Base-by-base conservation (phyloP, 2,329 filamentous ascomycete genomes). In the Taxawa tesnikishii region DNA sequence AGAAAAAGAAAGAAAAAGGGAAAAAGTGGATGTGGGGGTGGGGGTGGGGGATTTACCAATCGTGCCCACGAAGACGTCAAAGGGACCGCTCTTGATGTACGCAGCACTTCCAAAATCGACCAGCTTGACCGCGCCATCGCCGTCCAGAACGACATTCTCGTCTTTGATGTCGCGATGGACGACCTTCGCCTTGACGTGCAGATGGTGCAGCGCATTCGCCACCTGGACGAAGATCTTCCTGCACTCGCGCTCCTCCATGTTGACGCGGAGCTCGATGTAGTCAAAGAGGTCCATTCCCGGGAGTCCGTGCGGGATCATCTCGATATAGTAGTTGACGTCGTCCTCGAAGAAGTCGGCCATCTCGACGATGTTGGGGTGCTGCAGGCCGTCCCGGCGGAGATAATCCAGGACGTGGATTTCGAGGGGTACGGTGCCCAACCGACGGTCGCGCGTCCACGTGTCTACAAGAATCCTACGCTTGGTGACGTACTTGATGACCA, bases 131-230 rank as follows among this genome's bases (percentile, higher is more conserved):
- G 81, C 79, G 15, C 88, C 87, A 53, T 96, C 87, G 21, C 90
- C 88, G 50, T 98, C 90, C 11, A 98, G 66, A 34, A 98, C 82
- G 17, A 98, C 83, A 46, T 98, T 98, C 60, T 98, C 90, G 48
- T 98, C 90, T 56, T 98, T 98, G 68, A 98, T 96, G 50, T 98
- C 90, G 21, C 90, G 79, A 57, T 98, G 90, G 8, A 98, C 90
- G 6, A 98, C 88, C 31, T 81, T 68, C 1, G 88, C 88, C 53
- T 82, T 88, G 33, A 75, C 85, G 51, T 98, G 90, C 26, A 98
- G 63, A 59, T 96, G 90, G 44, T 92, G 79, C 28, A 98, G 70
- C 5, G 90, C 90, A 48, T 78, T 73, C 7, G 83, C 85, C 8
- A 96, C 88, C 56, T 98, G 90, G 15, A 82, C 73, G 55, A 98